Conservation (phyloP, 2,329 filamentous ascomycete genomes). For the Chalaropsis thielavioides region DNA sequence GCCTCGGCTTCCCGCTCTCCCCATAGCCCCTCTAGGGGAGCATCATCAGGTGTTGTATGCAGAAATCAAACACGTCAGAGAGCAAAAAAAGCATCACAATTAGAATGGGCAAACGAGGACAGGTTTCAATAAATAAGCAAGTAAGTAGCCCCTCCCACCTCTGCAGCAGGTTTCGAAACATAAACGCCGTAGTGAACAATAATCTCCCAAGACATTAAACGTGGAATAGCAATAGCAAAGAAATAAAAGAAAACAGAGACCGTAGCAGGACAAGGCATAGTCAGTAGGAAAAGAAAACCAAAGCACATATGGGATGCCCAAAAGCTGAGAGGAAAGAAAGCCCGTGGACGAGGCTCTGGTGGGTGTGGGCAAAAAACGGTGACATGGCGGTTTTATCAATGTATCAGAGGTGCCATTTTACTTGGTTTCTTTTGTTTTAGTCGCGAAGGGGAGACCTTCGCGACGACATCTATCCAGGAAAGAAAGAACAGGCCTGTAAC, state of each 20-base stretch:
- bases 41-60: background rate
- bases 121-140: background rate
- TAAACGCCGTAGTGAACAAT: background rate
- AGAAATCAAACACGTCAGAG: background rate
- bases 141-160: background rate
- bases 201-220: background rate
- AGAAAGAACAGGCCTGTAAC: background rate
- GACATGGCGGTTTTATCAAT: background rate
- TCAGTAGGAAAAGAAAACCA: background rate
- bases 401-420: background rate
- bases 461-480: background rate
- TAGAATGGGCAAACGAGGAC: background rate
- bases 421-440: background rate
- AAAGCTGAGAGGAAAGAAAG: background rate
- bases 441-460: background rate
- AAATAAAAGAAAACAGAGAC: background rate
- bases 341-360: background rate
- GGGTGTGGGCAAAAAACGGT: background rate
- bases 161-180: background rate
- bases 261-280: background rate
- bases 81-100: background rate
- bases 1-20: background rate
- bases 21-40: background rate
- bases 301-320: background rate
- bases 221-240: background rate